Base-by-base conservation (phyloP, 2,329 filamentous ascomycete genomes). In the Dryadomyces sulphureus region DNA sequence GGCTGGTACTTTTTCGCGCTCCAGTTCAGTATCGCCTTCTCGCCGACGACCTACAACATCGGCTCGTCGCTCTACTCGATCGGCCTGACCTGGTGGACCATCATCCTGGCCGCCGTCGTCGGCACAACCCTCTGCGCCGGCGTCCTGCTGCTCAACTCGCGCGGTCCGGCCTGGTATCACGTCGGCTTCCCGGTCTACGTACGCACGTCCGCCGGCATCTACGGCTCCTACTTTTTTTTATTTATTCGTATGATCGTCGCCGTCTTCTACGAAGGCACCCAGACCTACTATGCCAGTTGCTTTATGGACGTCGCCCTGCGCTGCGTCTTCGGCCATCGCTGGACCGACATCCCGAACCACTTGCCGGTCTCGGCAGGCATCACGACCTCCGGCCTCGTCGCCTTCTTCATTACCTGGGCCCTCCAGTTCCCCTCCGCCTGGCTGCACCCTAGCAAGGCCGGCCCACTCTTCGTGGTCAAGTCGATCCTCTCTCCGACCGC, bases 401-500 rank as follows among this genome's bases (percentile, higher is more conserved):
- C 56, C 17, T 65, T 65, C 43, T 64, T 66, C 52, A 52, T 65
- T 39, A 57, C 59, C 40, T 65, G 63, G 63, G 41, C 63, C 7
- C 45, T 63, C 19, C 57, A 65, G 48, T 53, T 65, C 32, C 44
- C 45, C 12, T 54, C 38, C 7, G 43, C 35, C n/a, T 45, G 36
- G n/a, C 62, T 64, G 19, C 52, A 64, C 12, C 60, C 63, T 30
- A 57, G 59, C 46, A 56, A 53, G 12, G 64, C 59, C 14, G 61
- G 65, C 14, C 58, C 65, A 49, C 66, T 45, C 7, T 45, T 45
- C 16, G 16, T 21, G 6, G 36, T 45, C 36, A 45, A 65, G 52
- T 61, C 62, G 7, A 19, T 43, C 35, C 52, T 63, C 5, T 55
- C 60, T 14, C 55, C 57, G 12, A 62, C 62, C 19, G 35, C 40